Percentiles rank a stretch among this genome's conserved stretches.
Evolutionary conservation across 2,329 filamentous ascomycete species (phyloP).

Genomic region (Alternaria novae-zelandiae): DNA sequence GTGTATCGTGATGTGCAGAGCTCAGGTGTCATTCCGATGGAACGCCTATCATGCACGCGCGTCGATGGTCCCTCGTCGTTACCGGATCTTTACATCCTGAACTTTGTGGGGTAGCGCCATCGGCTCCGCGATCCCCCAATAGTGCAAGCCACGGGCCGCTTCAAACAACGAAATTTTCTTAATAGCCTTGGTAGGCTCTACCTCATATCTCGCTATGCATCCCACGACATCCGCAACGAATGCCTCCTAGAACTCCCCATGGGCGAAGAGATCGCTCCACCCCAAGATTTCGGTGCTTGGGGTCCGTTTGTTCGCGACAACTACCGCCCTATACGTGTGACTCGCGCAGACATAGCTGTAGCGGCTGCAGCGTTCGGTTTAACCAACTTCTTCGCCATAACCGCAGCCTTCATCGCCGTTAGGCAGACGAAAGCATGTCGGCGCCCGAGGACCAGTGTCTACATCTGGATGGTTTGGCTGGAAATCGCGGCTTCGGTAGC

Average conservation of each 20-base stretch:
- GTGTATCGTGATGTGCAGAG: background rate
- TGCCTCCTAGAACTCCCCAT: constrained; percentile 8
- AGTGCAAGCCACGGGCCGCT: background rate
- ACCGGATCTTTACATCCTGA: background rate
- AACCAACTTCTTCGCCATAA: constrained; percentile 24
- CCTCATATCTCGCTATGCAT: background rate
- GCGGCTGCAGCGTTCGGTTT: constrained; percentile 28
- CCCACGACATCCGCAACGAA: background rate
- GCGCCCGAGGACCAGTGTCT: constrained; percentile 40
- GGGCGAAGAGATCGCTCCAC: constrained; percentile 18
- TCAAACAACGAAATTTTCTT: background rate
- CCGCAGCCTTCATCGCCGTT: constrained; percentile 40
- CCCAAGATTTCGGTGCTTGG: constrained; percentile 28
- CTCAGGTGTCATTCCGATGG: background rate
- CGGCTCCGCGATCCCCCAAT: constrained; percentile 4
- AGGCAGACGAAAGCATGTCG: constrained; percentile 31
- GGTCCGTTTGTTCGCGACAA: constrained; percentile 33
- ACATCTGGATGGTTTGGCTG: constrained; percentile 57
- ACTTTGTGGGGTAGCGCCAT: constrained; percentile 5
- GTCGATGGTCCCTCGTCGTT: background rate
- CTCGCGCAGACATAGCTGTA: constrained; percentile 22
- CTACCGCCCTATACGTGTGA: constrained; percentile 27
- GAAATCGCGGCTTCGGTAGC: constrained; percentile 53
- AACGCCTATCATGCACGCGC: background rate
- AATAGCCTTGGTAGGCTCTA: background rate